Evolutionary conservation across 2,329 filamentous ascomycete genomes (phyloP).

Genomic region (Fusarium tupiense): DNA sequence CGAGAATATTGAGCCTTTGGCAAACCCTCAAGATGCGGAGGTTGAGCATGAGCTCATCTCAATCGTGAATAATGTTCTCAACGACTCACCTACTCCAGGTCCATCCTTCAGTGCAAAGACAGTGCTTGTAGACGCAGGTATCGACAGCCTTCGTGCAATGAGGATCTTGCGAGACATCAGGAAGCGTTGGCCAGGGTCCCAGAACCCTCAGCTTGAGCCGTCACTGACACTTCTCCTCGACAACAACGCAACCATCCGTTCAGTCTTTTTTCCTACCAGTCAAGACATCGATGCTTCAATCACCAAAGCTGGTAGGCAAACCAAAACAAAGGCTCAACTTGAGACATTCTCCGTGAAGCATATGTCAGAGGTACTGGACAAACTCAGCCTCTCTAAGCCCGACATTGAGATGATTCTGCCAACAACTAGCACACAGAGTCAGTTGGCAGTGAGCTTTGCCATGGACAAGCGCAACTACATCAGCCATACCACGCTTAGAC

Average conservation of each 20-base stretch:
- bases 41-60: background rate
- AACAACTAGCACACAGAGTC: constrained; percentile 15
- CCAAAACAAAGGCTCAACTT: background rate
- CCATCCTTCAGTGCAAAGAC: background rate
- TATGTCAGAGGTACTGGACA: background rate
- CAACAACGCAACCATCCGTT: background rate
- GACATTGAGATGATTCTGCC: constrained; percentile 11
- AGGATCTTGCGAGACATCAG: constrained; percentile 14
- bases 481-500: background rate
- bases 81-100: background rate
- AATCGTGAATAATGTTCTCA: background rate
- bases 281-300: accelerated
- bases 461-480: constrained; percentile 24
- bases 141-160: constrained; percentile 25
- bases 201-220: background rate
- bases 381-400: background rate
- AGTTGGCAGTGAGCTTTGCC: constrained; percentile 13
- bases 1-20: background rate
- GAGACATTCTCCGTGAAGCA: background rate
- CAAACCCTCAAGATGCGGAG: background rate
- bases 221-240: background rate
- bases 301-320: background rate
- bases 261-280: background rate
- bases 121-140: background rate
- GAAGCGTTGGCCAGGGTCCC: background rate